Evolutionary conservation across 2,329 filamentous ascomycete species (phyloP).

Genomic region (Penicillium hesseltinei): DNA sequence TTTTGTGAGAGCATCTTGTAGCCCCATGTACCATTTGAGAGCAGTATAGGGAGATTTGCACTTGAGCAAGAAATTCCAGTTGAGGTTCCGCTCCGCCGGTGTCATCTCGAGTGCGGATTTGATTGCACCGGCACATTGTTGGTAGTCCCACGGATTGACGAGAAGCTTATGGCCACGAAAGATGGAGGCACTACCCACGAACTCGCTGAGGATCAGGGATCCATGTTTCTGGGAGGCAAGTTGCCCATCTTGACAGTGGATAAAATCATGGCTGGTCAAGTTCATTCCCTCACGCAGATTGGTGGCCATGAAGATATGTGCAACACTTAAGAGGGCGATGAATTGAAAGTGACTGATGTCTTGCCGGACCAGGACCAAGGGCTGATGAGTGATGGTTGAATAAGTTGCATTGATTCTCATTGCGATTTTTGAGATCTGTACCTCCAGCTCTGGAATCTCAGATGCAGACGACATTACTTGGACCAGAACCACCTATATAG

Average conservation of each 20-base stretch:
- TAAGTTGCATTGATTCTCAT: conserved; percentile 87
- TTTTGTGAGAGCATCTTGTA: conserved; percentile 66
- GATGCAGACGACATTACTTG: conserved; percentile 87
- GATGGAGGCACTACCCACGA: conserved; percentile 84
- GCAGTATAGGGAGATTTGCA: conserved; percentile 77
- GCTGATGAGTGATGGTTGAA: conserved; percentile 85
- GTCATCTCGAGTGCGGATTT: conserved; percentile 78
- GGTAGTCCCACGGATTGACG: conserved; percentile 94
- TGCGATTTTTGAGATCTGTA: conserved; percentile 86
- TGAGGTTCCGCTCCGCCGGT: conserved; percentile 66
- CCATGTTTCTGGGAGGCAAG: conserved; percentile 72
- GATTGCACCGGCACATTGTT: conserved; percentile 80
- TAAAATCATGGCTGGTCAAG: conserved; percentile 85
- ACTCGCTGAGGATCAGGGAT: conserved; percentile 87
- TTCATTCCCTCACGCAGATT: conserved; percentile 97
- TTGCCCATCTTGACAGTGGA: conserved; percentile 84
- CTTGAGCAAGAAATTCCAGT: conserved; percentile 71
- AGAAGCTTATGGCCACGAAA: conserved; percentile 76
- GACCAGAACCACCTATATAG: conserved; percentile 70
- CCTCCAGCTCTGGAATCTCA: conserved; percentile 79
- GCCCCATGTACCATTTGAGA: conserved; percentile 73
- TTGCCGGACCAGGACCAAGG: conserved; percentile 86
- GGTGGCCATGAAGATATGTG: conserved; percentile 88
- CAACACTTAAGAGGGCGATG: conserved; percentile 81
- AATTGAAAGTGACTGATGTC: conserved; percentile 92